Percentiles rank a stretch among this genome's conserved stretches.
These are phyloP conservation scores for Aristolochia fimbriata DNA, from an alignment of 164 flowering plant genomes.

Conservation along the genomic window DNA sequence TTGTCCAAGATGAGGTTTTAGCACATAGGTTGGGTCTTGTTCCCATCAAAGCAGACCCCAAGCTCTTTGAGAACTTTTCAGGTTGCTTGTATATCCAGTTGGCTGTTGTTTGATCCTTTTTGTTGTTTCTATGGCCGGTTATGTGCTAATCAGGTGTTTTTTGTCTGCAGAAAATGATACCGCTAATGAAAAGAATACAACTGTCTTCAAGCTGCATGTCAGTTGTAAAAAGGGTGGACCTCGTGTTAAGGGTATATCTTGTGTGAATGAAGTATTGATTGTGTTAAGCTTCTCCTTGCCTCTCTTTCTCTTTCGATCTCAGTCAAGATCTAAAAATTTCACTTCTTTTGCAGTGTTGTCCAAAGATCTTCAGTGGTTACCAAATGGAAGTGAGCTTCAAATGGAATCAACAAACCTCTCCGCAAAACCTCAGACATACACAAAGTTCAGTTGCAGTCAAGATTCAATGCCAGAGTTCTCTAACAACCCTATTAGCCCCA, in stretches of 20 bases:
- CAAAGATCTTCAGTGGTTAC: slow-evolving; percentile 66
- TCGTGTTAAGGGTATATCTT: slow-evolving; percentile 52
- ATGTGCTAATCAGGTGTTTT: not conserved
- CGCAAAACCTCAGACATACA: slow-evolving; percentile 52
- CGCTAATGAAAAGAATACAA: slow-evolving; percentile 81
- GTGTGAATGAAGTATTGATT: not conserved
- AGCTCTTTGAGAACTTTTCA: slow-evolving; percentile 69
- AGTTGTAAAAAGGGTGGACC: slow-evolving; percentile 34
- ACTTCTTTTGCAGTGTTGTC: slow-evolving; percentile 51
- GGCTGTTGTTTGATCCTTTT: not conserved
- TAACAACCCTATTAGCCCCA: slow-evolving; percentile 36
- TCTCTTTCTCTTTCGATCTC: not conserved
- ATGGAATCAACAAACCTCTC: slow-evolving; percentile 23
- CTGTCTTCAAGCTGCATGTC: slow-evolving; percentile 77
- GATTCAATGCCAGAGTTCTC: slow-evolving; percentile 56
- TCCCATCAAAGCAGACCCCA: slow-evolving; percentile 77
- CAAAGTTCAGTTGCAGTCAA: slow-evolving; percentile 68
- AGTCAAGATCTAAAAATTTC: slow-evolving; percentile 1
- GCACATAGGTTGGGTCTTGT: slow-evolving; percentile 88
- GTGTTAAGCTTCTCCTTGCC: not conserved
- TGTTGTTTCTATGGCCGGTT: not conserved
- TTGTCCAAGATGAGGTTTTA: slow-evolving; percentile 88
- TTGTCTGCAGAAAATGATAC: slow-evolving; percentile 50
- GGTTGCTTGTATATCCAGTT: slow-evolving; percentile 27
- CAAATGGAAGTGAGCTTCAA: slow-evolving; percentile 65